Evolutionary conservation across 306 rosid species (phyloP).

Genomic region (Bauhinia variegata): DNA sequence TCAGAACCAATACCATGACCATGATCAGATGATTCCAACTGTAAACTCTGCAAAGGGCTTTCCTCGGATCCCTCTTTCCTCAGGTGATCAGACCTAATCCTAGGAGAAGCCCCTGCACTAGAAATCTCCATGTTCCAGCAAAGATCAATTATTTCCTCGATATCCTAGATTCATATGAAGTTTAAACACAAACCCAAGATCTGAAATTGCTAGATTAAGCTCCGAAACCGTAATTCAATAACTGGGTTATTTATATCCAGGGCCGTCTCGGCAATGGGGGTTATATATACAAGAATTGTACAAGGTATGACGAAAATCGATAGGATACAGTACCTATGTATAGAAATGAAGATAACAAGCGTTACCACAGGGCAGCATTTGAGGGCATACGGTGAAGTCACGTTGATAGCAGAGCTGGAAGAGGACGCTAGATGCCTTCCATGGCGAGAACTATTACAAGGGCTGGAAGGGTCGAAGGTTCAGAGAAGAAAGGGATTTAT

Average conservation of each 20-base stretch:
- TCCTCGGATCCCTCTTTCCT: conserved; percentile 62
- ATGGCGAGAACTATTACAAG: background rate
- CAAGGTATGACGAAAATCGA: conserved; percentile 35
- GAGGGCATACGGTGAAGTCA: background rate
- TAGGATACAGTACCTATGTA: conserved; percentile 34
- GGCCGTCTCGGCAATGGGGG: conserved; percentile 13
- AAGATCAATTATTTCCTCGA: conserved; percentile 28
- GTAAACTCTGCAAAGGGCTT: conserved; percentile 42
- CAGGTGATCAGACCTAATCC: conserved; percentile 54
- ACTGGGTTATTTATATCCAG: conserved; percentile 3
- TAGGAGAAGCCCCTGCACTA: conserved; percentile 53
- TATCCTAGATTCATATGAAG: conserved; percentile 19
- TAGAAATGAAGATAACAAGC: conserved; percentile 1
- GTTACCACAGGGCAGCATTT: background rate
- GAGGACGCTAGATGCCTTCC: background rate
- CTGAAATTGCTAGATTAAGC: conserved; percentile 36
- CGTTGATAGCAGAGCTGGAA: background rate
- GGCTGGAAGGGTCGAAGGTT: background rate
- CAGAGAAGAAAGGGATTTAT: background rate
- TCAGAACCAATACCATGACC: conserved; percentile 12
- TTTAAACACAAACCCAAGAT: conserved; percentile 34
- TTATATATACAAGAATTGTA: conserved; percentile 25
- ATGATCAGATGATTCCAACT: conserved; percentile 46
- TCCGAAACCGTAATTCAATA: conserved; percentile 24
- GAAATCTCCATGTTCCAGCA: conserved; percentile 60